These are phyloP conservation scores for Lentinula lateritia DNA, from an alignment of 768 basidiomycete species.

Conservation along the genomic window DNA sequence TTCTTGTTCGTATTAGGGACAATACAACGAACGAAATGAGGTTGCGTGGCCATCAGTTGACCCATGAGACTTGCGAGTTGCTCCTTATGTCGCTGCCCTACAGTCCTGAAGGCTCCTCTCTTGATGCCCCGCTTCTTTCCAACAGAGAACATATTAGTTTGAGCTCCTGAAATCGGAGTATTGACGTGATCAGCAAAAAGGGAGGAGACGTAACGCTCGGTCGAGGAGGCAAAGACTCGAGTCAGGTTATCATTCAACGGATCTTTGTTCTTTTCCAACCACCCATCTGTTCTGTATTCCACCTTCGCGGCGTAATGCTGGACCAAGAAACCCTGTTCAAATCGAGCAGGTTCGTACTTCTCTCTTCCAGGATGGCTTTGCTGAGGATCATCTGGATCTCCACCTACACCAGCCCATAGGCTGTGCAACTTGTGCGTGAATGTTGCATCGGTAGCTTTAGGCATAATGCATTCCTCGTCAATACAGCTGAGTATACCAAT, in stretches of 20 bases:
- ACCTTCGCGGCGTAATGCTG: constrained; percentile 97
- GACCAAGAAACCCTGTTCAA: constrained; percentile 92
- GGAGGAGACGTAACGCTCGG: constrained; percentile 73
- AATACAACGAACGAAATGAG: constrained; percentile 97
- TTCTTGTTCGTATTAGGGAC: constrained; percentile 92
- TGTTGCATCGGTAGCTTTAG: constrained; percentile 91
- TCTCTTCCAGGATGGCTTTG: constrained; percentile 64
- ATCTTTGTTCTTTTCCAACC: constrained; percentile 99
- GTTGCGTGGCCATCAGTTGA: constrained; percentile 90
- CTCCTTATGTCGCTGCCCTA: constrained; percentile 93
- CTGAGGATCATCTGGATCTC: constrained; percentile 34
- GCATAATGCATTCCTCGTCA: constrained; percentile 99
- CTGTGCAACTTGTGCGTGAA: constrained; percentile 90
- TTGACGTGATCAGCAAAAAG: constrained; percentile 84
- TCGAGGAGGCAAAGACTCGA: constrained; percentile 77
- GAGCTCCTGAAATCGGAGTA: constrained; percentile 23
- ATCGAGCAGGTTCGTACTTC: constrained; percentile 84
- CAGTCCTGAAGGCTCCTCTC: constrained; percentile 96
- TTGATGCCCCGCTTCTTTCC: constrained; percentile 77
- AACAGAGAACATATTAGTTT: constrained; percentile 27
- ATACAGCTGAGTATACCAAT: constrained; percentile 91
- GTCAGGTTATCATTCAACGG: constrained; percentile 95
- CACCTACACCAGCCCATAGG: constrained; percentile 57
- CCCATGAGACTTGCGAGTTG: constrained; percentile 88
- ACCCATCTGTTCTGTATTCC: constrained; percentile 92